Base-by-base conservation (phyloP, 441 rosid species). In the Macaranga tanarius region DNA sequence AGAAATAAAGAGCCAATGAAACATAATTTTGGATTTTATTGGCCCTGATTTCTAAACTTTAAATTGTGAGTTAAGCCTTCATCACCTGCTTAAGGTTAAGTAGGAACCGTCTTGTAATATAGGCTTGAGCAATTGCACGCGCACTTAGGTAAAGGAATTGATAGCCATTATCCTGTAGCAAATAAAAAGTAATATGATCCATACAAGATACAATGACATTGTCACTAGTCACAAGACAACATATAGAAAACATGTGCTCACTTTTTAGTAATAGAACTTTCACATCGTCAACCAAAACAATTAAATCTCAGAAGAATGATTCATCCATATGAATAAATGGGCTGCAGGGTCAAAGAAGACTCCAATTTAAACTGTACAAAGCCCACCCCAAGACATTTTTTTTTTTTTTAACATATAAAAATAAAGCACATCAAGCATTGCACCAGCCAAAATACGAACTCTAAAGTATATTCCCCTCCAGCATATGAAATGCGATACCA, bases 41-140 rank as follows among this genome's bases (percentile, higher is more conserved):
- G 38, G 69, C 26, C 50, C 26, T 47, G 23, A 73, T 47, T 72
- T 50, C 47, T 55, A 17, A 64, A 62, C n/a, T 57, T 66, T 58
- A 64, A 77, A 38, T 63, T 54, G 8, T 61, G 40, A 67, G 48
- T 42, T 17, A 75, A 58, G 59, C 15, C 23, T 57, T 50, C 74
- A 61, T 56, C 73, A 93, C 99, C 97, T 96, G 99, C 86, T 90
- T 93, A 70, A 96, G 89, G 77, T 89, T 93, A 80, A 90, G 73
- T 44, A 96, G 83, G 74, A 93, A 96, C 69, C 81, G 92, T 77
- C 99, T 86, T 25, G 99, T 96, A 66, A 71, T 79, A 70, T 92
- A 86, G 13, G 99, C 98, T 83, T 96, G 99, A 75, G 96, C 86
- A 75, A 96, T 96, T 16, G 99, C 93, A 10, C 99, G 97, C n/a